These are phyloP conservation scores for Termitomyces sp. DNA, from an alignment of 768 basidiomycete species.

Conservation along the genomic window DNA sequence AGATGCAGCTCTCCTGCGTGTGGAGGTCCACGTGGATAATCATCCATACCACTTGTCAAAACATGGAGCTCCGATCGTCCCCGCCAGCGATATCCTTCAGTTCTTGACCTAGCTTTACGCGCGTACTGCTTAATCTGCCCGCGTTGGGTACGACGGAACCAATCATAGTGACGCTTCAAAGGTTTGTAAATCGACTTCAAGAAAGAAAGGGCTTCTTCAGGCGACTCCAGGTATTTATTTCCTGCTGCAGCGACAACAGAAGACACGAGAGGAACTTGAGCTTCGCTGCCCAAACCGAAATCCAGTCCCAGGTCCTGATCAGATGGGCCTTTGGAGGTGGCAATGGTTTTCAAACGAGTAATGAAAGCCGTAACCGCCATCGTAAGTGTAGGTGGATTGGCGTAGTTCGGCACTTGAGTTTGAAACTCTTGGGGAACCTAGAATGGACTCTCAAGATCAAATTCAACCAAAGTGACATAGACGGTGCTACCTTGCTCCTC, in stretches of 20 bases:
- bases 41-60: constrained; percentile 93
- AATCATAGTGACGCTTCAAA: constrained; percentile 89
- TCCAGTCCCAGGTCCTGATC: constrained; percentile 67
- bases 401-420: constrained; percentile 90
- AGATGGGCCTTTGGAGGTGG: constrained; percentile 42
- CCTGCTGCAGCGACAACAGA: constrained; percentile 23
- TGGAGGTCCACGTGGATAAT: constrained; percentile 89
- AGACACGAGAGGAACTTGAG: constrained; percentile 50
- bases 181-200: constrained; percentile 80
- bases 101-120: constrained; percentile 78
- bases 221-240: constrained; percentile 53
- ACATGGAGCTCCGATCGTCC: constrained; percentile 86
- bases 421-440: constrained; percentile 89
- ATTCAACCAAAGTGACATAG: neutral
- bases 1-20: constrained; percentile 91
- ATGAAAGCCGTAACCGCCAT: constrained; percentile 95
- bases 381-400: constrained; percentile 91
- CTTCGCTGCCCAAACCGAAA: constrained; percentile 40
- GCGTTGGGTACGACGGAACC: constrained; percentile 93
- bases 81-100: constrained; percentile 93
- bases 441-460: constrained; percentile 1
- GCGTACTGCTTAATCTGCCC: constrained; percentile 93
- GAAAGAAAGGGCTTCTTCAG: constrained; percentile 61
- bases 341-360: constrained; percentile 53
- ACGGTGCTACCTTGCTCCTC: constrained; percentile 71